Evolutionary conservation across 1,284 basidiomycete genomes (phyloP).

Genomic region (Ganoderma meredithae): DNA sequence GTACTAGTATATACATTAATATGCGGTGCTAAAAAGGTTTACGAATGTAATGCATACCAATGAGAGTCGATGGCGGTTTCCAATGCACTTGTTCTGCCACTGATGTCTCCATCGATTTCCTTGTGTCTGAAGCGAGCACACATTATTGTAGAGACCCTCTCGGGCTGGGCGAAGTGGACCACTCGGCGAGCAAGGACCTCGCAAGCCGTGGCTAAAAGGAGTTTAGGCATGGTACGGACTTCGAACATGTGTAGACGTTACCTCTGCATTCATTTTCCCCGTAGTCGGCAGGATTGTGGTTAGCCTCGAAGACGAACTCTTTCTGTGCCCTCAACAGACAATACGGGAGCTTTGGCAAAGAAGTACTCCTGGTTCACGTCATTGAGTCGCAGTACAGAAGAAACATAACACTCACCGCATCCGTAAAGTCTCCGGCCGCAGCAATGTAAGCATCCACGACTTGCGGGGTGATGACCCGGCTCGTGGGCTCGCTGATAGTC

Average conservation of each 20-base stretch:
- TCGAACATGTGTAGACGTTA: constrained; percentile 41
- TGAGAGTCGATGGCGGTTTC: constrained; percentile 88
- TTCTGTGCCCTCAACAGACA: constrained; percentile 83
- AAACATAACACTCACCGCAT: constrained; percentile 63
- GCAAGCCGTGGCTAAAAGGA: constrained; percentile 72
- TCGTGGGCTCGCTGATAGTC: constrained; percentile 69
- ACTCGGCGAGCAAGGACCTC: constrained; percentile 89
- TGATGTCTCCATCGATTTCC: constrained; percentile 80
- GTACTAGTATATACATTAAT: constrained; percentile 50
- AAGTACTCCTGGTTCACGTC: neutral
- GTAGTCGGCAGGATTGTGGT: constrained; percentile 80
- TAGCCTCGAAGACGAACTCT: constrained; percentile 80
- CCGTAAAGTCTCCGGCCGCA: constrained; percentile 80
- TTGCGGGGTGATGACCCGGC: constrained; percentile 73
- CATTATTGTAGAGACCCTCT: constrained; percentile 76
- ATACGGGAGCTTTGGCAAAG: constrained; percentile 62
- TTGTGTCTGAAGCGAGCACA: constrained; percentile 78
- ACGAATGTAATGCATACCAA: constrained; percentile 54
- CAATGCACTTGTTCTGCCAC: constrained; percentile 77
- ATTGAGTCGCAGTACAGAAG: neutral
- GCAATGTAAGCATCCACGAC: constrained; percentile 71
- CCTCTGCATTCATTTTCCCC: constrained; percentile 86
- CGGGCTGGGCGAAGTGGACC: constrained; percentile 70
- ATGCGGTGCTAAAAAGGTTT: constrained; percentile 13
- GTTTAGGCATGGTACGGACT: neutral